Evolutionary conservation across 495 filamentous ascomycete species (phyloP).

Genomic region (Clohesyomyces aquaticus): DNA sequence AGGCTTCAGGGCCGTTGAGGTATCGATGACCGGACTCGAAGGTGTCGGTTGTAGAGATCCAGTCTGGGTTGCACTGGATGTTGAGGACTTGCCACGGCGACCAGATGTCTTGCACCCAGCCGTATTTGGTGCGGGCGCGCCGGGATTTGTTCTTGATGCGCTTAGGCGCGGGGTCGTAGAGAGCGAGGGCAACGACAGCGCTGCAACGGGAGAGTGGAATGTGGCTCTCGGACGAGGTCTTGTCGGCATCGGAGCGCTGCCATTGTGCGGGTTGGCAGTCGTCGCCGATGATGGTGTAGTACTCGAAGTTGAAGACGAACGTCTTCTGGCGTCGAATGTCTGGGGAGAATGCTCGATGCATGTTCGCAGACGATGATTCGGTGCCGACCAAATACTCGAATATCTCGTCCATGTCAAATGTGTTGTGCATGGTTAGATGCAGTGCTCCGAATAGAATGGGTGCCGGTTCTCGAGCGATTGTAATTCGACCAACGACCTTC

Average conservation of each 20-base stretch:
- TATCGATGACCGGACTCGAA: slow-evolving; percentile 54
- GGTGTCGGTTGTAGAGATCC: slow-evolving; percentile 53
- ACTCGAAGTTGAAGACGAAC: slow-evolving; percentile 62
- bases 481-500: slow-evolving; percentile 56
- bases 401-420: slow-evolving; percentile 60
- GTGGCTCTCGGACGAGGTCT: slow-evolving; percentile 44
- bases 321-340: slow-evolving; percentile 49
- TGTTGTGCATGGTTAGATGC: slow-evolving; percentile 53
- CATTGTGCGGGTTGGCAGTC: slow-evolving; percentile 55
- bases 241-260: slow-evolving; percentile 52
- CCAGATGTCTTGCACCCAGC: slow-evolving; percentile 54
- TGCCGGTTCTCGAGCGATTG: slow-evolving; percentile 57
- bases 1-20: slow-evolving; percentile 59
- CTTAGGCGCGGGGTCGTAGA: slow-evolving; percentile 49
- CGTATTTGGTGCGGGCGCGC: slow-evolving; percentile 46
- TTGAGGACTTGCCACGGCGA: slow-evolving; percentile 58
- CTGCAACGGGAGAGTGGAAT: slow-evolving; percentile 56
- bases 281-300: slow-evolving; percentile 56
- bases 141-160: slow-evolving; percentile 47
- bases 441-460: slow-evolving; percentile 57
- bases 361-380: slow-evolving; percentile 44
- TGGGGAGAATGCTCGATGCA: slow-evolving; percentile 49
- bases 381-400: slow-evolving; percentile 50
- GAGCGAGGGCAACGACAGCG: slow-evolving; percentile 55
- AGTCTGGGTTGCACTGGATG: slow-evolving; percentile 58